These are phyloP conservation scores for Myriosclerotinia duriaeana DNA, from an alignment of 2,329 filamentous ascomycete species.

Conservation along the genomic window DNA sequence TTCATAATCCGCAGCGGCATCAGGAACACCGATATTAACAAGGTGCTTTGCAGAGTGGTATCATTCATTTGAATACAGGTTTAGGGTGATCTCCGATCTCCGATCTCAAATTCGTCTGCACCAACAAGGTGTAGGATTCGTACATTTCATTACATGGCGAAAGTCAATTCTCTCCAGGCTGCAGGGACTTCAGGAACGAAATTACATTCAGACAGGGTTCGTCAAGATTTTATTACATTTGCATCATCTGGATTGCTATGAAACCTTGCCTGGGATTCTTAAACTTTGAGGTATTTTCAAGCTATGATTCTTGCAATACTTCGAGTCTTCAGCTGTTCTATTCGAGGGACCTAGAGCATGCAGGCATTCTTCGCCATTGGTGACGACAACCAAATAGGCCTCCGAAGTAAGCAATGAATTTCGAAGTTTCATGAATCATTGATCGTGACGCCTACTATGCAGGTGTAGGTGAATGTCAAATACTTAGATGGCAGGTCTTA, in stretches of 20 bases:
- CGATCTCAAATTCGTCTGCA: slow-evolving; percentile 13
- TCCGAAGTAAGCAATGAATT: background rate
- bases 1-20: slow-evolving; percentile 12
- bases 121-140: background rate
- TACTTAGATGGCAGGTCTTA: background rate
- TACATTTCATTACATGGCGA: background rate
- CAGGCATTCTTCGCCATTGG: background rate
- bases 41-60: slow-evolving; percentile 15
- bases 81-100: slow-evolving; percentile 20
- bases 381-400: background rate
- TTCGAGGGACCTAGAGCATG: background rate
- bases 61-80: background rate
- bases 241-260: slow-evolving; percentile 14
- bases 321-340: background rate
- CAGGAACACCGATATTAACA: slow-evolving; percentile 15
- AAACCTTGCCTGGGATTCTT: slow-evolving; percentile 1
- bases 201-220: slow-evolving; percentile 10
- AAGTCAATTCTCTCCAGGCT: slow-evolving; percentile 1
- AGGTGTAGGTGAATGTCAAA: slow-evolving; percentile 4
- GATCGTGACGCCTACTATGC: slow-evolving; percentile 1
- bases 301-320: background rate
- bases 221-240: slow-evolving; percentile 1
- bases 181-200: slow-evolving; percentile 24
- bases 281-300: background rate
- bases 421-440: background rate